Evolutionary conservation across 495 filamentous ascomycete genomes (phyloP), one percentile per base, ranked within the genome.

Genomic region (Podospora comata): DNA sequence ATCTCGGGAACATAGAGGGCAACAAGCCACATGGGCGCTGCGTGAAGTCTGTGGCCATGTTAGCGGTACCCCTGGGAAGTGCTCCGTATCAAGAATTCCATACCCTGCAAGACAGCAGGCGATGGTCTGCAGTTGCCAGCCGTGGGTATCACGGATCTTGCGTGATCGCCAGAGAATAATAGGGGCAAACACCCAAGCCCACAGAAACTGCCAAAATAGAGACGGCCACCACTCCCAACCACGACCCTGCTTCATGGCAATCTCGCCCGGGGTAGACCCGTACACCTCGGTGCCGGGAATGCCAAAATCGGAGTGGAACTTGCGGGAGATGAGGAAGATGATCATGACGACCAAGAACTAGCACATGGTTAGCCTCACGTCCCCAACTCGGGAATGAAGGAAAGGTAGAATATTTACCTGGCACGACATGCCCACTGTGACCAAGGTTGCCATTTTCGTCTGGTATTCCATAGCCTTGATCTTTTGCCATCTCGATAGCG

Each of bases 201-300:
- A 91, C 62, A 87, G 71, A 32, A 87, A 81, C 73, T 89, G 87
- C 84, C 85, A 87, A n/a, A 86, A 68, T 5, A 89, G 83, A 4
- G 86, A 85, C 7, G 88, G 87, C 79, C 86, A 88, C 89, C 89
- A 90, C 68, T 90, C 89, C 87, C 86, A 90, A 15, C 87, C 89
- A 57, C 79, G 67, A 65, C 76, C 69, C 67, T 78, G 75, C 70
- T 82, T 74, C 70, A 76, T 67, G 68, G 80, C 76, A 73, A 85
- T 68, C 34, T 85, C 82, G 39, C 80, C 80, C 32, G 88, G 84
- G 26, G 71, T 71, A 28, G 23, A 71, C 54, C 85, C 89, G 11
- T 60, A 18, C 7, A 76, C 78, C 71, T 79, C 79, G 19, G 79
- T 82, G n/a, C 78, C 77, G 19, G 76, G 69, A 27, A 82, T 75